Evolutionary conservation across 805 yeast genomes (phyloP), one percentile per base, ranked within the genome.

Genomic region (Ogataea chonburiensis): DNA sequence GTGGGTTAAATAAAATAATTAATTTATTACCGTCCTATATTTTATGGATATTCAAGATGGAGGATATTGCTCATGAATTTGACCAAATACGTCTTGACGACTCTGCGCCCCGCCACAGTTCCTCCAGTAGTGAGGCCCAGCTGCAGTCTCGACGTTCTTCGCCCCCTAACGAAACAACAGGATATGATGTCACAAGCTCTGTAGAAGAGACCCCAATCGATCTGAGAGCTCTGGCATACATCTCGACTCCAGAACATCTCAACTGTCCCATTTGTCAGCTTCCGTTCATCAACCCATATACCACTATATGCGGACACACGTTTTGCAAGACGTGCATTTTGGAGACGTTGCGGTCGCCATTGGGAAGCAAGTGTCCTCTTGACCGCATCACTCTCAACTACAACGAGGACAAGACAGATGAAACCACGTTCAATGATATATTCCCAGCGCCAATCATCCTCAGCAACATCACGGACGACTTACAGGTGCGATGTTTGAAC

Each of bases 221-320:
- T 36, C 16, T 56, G 23, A 34, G 58, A 15, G 17, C 52, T 3
- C 26, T 61, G 11, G 37, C 33, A 3, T 62, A 61, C 34, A 32
- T 50, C 5, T 32, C 52, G 3, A 37, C 50, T 4, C 43, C 56
- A 2, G 64, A 61, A 15, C 66, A 63, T 40, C 41, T 63, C 22
- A 50, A 49, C 24, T 73, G 88, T 46, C 86, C 87, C 3, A 75
- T 81, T n/a, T 81, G 88, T 55, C 79, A 75, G 42, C 70, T 71
- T 24, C 83, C 84, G 5, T 73, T 81, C 43, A 66, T 77, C 6
- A 66, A 67, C 22, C 87, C 88, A 1, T 63, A 70, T 43, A 73
- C 80, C 5, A 81, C 87, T 1, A 55, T 66, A 2, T 81, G 88
- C 58, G 83, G 84, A 1, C 87, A 81, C 51, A 77, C 83, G 0